Conservation (phyloP, 805 yeast species). For the Ogataea corticis region DNA sequence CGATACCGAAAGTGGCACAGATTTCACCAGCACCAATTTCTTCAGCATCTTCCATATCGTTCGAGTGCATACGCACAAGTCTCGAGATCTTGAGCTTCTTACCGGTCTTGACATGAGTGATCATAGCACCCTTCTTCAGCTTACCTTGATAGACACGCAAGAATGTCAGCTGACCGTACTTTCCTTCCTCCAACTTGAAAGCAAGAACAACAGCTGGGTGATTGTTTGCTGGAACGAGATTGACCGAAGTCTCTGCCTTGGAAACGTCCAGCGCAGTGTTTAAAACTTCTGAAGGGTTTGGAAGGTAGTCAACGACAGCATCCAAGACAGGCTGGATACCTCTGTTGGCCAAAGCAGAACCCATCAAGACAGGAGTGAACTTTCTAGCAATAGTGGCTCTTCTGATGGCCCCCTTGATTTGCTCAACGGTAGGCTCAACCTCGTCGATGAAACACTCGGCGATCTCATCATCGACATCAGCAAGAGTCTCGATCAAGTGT, state of each 20-base stretch:
- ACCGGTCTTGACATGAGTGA: constrained; percentile 87
- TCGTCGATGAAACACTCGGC: constrained; percentile 93
- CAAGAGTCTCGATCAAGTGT: constrained; percentile 84
- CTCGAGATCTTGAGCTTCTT: constrained; percentile 92
- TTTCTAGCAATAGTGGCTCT: constrained; percentile 92
- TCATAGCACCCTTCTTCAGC: constrained; percentile 84
- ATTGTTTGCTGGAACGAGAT: constrained; percentile 66
- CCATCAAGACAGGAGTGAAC: constrained; percentile 99
- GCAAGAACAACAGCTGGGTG: constrained; percentile 95
- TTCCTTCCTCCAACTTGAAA: constrained; percentile 98
- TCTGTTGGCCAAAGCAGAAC: constrained; percentile 95
- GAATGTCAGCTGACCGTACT: constrained; percentile 96
- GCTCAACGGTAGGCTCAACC: constrained; percentile 78
- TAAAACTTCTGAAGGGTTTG: constrained; percentile 90
- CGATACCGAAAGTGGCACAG: constrained; percentile 98
- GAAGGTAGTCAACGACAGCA: constrained; percentile 93
- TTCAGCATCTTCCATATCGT: constrained; percentile 97
- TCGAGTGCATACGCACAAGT: constrained; percentile 97
- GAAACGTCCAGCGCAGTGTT: constrained; percentile 84
- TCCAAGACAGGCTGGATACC: constrained; percentile 95
- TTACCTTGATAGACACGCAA: constrained; percentile 96
- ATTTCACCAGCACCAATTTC: constrained; percentile 98
- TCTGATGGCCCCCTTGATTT: constrained; percentile 87
- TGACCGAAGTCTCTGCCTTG: constrained; percentile 65
- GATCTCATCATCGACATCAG: constrained; percentile 97